These are phyloP conservation scores for Penicillium coffeae DNA, from an alignment of 495 filamentous ascomycete species.

Conservation along the genomic window DNA sequence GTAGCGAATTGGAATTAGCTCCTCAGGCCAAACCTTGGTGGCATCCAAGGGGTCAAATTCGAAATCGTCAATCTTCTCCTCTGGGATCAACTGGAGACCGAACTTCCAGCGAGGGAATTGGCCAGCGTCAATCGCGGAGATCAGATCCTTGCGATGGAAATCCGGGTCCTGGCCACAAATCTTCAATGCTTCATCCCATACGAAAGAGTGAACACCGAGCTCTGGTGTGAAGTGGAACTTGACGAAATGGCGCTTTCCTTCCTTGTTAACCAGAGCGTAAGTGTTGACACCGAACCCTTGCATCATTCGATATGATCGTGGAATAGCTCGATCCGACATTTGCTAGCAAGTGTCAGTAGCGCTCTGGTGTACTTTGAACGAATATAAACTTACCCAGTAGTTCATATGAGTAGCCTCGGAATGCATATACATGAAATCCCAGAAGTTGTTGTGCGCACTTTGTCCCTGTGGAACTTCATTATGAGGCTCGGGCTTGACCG, in stretches of 20 bases:
- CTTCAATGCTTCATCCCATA: slow-evolving; percentile 88
- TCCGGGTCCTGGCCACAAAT: slow-evolving; percentile 78
- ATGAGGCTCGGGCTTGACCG: slow-evolving; percentile 78
- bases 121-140: slow-evolving; percentile 70
- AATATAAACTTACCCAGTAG: slow-evolving; percentile 59
- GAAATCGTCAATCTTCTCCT: slow-evolving; percentile 70
- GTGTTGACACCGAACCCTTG: slow-evolving; percentile 91
- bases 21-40: slow-evolving; percentile 91
- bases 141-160: slow-evolving; percentile 82
- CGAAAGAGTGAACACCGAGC: slow-evolving; percentile 76
- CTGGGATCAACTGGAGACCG: slow-evolving; percentile 71
- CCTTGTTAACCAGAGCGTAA: slow-evolving; percentile 65
- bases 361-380: not conserved
- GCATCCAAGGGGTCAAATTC: slow-evolving; percentile 89
- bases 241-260: slow-evolving; percentile 71
- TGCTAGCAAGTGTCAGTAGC: slow-evolving; percentile 34
- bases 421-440: slow-evolving; percentile 53
- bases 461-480: slow-evolving; percentile 66
- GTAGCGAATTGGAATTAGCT: slow-evolving; percentile 71
- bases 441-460: slow-evolving; percentile 61
- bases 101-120: slow-evolving; percentile 77
- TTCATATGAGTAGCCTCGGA: slow-evolving; percentile 81
- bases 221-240: slow-evolving; percentile 80
- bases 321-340: slow-evolving; percentile 76
- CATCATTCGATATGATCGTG: slow-evolving; percentile 83